These are phyloP conservation scores for Mortierella sp. DNA, from an alignment of 371 early-diverging fungal species.

Conservation along the genomic window DNA sequence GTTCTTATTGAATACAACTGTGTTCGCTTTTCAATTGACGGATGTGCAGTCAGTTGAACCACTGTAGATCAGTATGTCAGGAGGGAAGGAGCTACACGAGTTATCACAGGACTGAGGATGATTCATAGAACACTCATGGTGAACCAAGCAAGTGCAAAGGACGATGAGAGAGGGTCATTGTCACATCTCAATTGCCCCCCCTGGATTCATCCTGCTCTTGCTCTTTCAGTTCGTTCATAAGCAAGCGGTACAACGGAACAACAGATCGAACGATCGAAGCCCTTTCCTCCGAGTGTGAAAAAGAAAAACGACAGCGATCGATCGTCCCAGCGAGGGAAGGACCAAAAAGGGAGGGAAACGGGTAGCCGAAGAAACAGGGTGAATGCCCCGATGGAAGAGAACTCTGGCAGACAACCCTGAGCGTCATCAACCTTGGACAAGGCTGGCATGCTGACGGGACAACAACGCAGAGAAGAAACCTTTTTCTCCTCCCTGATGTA, in stretches of 20 bases:
- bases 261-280: conserved; percentile 16
- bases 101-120: too few relatives aligned
- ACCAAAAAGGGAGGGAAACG: conserved; percentile 6
- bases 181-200: not conserved
- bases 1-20: too few relatives aligned
- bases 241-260: not conserved
- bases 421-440: too few relatives aligned
- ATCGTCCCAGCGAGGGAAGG: not conserved
- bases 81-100: too few relatives aligned
- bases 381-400: too few relatives aligned
- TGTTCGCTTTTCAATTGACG: too few relatives aligned
- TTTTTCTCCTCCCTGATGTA: not conserved
- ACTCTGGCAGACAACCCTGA: too few relatives aligned
- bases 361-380: not conserved
- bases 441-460: too few relatives aligned
- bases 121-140: too few relatives aligned
- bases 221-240: conserved; percentile 6
- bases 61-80: too few relatives aligned
- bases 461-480: too few relatives aligned
- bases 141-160: not conserved
- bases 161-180: not conserved
- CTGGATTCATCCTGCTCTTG: not conserved
- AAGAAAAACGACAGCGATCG: not conserved
- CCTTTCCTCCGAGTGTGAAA: conserved; percentile 7
- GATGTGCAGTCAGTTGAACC: too few relatives aligned